phyloP scores from a whole-genome alignment of 805 yeast species.

The Soucietia sequanensis region DNA sequence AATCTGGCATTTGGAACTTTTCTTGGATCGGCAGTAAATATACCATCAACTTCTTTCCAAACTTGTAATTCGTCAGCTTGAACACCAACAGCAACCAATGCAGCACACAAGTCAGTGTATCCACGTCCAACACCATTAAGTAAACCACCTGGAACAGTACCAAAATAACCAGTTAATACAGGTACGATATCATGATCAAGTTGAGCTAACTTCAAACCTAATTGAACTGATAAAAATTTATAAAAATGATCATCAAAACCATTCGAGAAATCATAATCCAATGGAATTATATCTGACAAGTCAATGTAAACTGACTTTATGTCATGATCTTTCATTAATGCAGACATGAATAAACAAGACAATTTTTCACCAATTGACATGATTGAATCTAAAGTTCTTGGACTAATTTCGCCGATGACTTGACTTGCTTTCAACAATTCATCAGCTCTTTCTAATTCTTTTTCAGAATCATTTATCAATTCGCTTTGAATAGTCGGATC shows the following conservation, averaged over 20 bases:
- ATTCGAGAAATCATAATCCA: constrained; percentile 51
- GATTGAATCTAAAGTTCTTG: constrained; percentile 83
- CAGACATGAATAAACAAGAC: constrained; percentile 85
- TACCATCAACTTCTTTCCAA: constrained; percentile 99
- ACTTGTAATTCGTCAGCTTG: constrained; percentile 93
- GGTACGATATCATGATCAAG: constrained; percentile 59
- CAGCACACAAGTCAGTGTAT: constrained; percentile 97
- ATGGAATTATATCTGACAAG: constrained; percentile 68
- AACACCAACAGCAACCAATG: constrained; percentile 89
- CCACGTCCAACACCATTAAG: constrained; percentile 95
- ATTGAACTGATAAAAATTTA: constrained; percentile 48
- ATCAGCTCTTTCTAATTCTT: constrained; percentile 66
- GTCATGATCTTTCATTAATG: constrained; percentile 81
- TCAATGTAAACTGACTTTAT: constrained; percentile 76
- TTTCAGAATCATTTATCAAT: constrained; percentile 57
- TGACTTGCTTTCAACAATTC: constrained; percentile 82
- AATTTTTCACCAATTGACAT: constrained; percentile 94
- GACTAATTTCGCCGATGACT: constrained; percentile 86
- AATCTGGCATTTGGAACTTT: constrained; percentile 89
- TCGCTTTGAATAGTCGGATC: constrained; percentile 44
- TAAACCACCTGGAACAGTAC: constrained; percentile 93
- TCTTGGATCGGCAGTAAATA: constrained; percentile 97
- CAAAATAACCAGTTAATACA: constrained; percentile 94
- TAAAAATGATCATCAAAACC: constrained; percentile 72
- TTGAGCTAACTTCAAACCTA: constrained; percentile 49